Percentiles rank a stretch among this genome's conserved stretches.
phyloP scores from a whole-genome alignment of 768 basidiomycete species.

The Auricularia cornea region DNA sequence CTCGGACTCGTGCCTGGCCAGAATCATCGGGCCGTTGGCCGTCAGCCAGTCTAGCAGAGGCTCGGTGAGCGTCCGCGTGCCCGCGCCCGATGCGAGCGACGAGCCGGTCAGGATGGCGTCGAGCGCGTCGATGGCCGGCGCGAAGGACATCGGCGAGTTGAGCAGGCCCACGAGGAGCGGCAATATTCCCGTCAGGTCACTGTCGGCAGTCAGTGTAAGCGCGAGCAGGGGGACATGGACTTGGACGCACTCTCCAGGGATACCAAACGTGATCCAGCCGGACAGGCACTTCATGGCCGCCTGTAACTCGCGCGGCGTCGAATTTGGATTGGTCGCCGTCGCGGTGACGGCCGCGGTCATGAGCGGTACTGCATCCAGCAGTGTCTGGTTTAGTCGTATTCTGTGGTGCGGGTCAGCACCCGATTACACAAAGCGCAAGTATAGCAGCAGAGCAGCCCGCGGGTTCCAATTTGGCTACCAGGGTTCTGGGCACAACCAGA shows the following conservation, averaged over 20 bases:
- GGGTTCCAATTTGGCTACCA: too few species aligned
- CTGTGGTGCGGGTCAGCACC: too few species aligned
- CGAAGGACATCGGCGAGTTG: conserved; percentile 43
- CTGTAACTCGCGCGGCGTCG: conserved; percentile 40
- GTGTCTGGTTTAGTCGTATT: conserved; percentile 52
- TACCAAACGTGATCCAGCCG: conserved; percentile 64
- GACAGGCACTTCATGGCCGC: conserved; percentile 74
- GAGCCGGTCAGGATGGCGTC: conserved; percentile 75
- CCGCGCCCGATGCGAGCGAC: conserved; percentile 59
- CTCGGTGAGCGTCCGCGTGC: conserved; percentile 66
- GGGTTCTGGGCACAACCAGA: too few species aligned
- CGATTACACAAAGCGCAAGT: too few species aligned
- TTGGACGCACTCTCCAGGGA: conserved; percentile 51
- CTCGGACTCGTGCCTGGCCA: conserved; percentile 29
- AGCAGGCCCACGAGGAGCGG: conserved; percentile 52
- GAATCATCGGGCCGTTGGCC: conserved; percentile 41
- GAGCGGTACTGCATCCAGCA: conserved; percentile 60
- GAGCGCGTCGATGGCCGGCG: conserved; percentile 59
- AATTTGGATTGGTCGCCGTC: conserved; percentile 39
- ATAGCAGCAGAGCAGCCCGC: too few species aligned
- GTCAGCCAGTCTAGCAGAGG: conserved; percentile 79
- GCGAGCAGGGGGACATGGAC: background rate
- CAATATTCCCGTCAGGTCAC: conserved; percentile 52
- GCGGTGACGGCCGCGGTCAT: conserved; percentile 58
- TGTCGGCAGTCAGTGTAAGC: conserved; percentile 18